phyloP scores from a whole-genome alignment of 2,329 filamentous ascomycete species.

The Xylariaceae sp. region DNA sequence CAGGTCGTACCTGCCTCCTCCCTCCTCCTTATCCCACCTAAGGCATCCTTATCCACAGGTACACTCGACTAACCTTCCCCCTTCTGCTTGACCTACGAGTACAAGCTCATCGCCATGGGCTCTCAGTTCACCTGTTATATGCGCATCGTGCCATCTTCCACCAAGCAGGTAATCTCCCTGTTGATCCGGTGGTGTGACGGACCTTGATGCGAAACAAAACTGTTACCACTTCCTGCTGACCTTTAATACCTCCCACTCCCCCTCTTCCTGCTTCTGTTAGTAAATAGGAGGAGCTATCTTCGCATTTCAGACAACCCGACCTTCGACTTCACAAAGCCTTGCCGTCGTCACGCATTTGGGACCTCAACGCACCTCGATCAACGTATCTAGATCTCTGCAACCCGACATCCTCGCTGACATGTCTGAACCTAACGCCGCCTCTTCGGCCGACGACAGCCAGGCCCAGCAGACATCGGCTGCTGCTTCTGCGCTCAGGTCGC shows the following conservation, averaged over 20 bases:
- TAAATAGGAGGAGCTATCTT: neutral
- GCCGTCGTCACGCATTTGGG: neutral
- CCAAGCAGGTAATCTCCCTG: neutral
- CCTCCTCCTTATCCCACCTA: neutral
- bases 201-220: neutral
- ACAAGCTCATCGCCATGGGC: neutral
- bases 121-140: neutral
- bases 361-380: neutral
- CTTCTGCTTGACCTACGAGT: neutral
- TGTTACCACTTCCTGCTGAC: neutral
- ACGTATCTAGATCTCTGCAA: slow-evolving; percentile 43
- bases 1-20: neutral
- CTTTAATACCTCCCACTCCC: neutral
- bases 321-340: too few relatives aligned
- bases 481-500: slow-evolving; percentile 32
- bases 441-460: slow-evolving; percentile 37
- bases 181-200: neutral
- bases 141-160: neutral
- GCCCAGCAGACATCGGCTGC: slow-evolving; percentile 20
- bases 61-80: neutral
- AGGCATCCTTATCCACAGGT: neutral
- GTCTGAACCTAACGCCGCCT: slow-evolving; percentile 25
- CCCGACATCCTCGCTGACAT: slow-evolving; percentile 41
- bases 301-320: too few relatives aligned
- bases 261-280: neutral